Percentiles rank a stretch among this genome's conserved stretches.
phyloP scores from a whole-genome alignment of 1,284 basidiomycete species.

The Cryptococcus amylolentus region DNA sequence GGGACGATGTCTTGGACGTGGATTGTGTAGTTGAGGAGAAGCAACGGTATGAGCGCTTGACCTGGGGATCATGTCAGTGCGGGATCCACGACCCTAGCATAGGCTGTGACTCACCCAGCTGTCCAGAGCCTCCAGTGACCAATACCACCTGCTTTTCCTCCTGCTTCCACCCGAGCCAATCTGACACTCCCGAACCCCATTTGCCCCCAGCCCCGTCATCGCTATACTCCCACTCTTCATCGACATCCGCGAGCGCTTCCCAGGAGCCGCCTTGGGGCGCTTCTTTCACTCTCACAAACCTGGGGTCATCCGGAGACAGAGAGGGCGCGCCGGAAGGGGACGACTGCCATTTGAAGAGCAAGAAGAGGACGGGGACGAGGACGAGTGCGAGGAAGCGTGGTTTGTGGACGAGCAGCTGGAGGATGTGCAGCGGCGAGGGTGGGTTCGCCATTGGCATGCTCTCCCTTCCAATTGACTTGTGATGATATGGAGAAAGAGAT shows the following conservation, averaged over 20 bases:
- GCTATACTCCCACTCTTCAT: not conserved
- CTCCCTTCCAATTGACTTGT: not conserved
- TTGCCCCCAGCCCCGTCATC: not conserved
- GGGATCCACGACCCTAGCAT: not conserved
- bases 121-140: conserved; percentile 44
- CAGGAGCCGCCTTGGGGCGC: conserved; percentile 11
- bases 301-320: not conserved
- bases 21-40: conserved; percentile 25
- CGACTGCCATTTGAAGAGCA: not conserved
- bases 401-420: conserved; percentile 22
- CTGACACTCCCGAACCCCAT: conserved; percentile 8
- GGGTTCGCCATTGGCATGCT: not conserved
- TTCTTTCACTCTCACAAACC: conserved; percentile 5
- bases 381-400: conserved; percentile 55
- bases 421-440: not conserved
- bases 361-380: conserved; percentile 5
- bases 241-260: conserved; percentile 10
- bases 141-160: conserved; percentile 23
- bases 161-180: conserved; percentile 17
- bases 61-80: conserved; percentile 13
- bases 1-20: conserved; percentile 32
- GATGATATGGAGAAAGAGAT: not conserved
- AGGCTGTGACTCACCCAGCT: conserved; percentile 26
- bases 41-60: conserved; percentile 25
- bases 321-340: not conserved